Evolutionary conservation across 2,329 filamentous ascomycete genomes (phyloP).

Genomic region (Tolypocladium sp.): DNA sequence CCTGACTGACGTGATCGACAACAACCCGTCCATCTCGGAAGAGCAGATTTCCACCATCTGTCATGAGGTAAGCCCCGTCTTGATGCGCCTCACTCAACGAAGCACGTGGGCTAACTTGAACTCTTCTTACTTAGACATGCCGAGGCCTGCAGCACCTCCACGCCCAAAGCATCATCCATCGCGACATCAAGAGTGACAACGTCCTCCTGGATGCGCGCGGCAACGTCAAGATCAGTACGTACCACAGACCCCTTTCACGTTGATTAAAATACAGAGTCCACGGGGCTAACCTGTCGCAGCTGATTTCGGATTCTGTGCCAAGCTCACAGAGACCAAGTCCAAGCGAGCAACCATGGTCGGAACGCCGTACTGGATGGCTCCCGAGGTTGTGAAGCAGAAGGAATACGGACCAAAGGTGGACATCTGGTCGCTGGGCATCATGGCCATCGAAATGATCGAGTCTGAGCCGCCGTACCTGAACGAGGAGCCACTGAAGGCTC

Average conservation of each 20-base stretch:
- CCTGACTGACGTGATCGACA: conserved; percentile 96
- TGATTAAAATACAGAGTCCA: not conserved
- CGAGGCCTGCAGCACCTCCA: conserved; percentile 91
- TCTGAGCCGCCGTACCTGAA: conserved; percentile 96
- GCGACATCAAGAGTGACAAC: conserved; percentile 99
- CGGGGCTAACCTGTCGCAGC: conserved; percentile 45
- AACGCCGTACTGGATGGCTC: conserved; percentile 99
- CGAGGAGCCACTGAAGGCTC: conserved; percentile 92
- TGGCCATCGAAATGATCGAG: conserved; percentile 99
- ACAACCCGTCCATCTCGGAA: conserved; percentile 87
- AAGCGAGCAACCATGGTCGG: conserved; percentile 99
- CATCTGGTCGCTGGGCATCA: conserved; percentile 98
- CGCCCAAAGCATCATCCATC: conserved; percentile 93
- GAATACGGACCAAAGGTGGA: conserved; percentile 98
- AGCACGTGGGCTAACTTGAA: conserved; percentile 7
- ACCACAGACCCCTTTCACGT: not conserved
- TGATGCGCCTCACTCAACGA: not conserved
- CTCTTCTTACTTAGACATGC: conserved; percentile 61
- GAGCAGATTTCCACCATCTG: conserved; percentile 98
- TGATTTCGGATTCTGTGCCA: conserved; percentile 98
- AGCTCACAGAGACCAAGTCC: conserved; percentile 90
- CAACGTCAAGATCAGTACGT: conserved; percentile 94
- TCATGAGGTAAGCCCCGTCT: conserved; percentile 60
- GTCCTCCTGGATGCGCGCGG: conserved; percentile 88
- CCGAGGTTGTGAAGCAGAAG: conserved; percentile 98